Evolutionary conservation across 2,329 filamentous ascomycete species (phyloP).

Genomic region (Ophiocordyceps sinensis): DNA sequence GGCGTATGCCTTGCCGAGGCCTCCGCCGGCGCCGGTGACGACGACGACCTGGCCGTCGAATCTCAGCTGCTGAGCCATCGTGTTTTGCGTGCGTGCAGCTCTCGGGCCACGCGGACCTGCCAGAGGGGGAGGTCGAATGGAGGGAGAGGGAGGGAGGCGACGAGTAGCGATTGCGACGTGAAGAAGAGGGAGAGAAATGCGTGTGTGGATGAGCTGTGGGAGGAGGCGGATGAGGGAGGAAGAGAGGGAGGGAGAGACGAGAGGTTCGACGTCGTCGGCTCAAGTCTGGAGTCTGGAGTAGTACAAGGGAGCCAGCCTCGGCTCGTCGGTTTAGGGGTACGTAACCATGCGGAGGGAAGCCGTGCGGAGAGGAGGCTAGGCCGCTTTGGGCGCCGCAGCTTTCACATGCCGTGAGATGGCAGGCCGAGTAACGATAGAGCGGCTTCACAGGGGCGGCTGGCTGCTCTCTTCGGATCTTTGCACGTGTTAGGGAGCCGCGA

Average conservation of each 20-base stretch:
- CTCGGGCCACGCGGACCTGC: neutral
- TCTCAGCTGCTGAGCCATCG: constrained; percentile 53
- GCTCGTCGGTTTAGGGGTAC: too few relatives aligned
- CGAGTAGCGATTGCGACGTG: too few relatives aligned
- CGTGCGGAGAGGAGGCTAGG: constrained; percentile 10
- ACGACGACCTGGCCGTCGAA: constrained; percentile 78
- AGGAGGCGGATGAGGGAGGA: neutral
- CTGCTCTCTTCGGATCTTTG: too few relatives aligned
- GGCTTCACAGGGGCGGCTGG: too few relatives aligned
- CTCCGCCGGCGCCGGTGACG: constrained; percentile 68
- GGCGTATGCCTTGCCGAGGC: constrained; percentile 69
- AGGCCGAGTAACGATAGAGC: too few relatives aligned
- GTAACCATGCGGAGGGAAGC: too few relatives aligned
- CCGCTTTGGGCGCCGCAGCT: constrained; percentile 8
- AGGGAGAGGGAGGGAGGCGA: neutral
- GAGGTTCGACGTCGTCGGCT: neutral
- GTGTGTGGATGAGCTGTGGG: neutral
- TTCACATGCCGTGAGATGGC: constrained; percentile 2
- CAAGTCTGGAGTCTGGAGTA: neutral
- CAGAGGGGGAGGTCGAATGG: neutral
- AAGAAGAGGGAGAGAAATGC: neutral
- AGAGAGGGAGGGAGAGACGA: neutral
- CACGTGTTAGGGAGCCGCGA: too few relatives aligned
- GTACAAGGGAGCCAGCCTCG: too few relatives aligned
- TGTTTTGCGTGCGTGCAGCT: neutral